A percentile compares a stretch with the other conserved stretches of the same genome.
phyloP scores from a whole-genome alignment of 1,284 basidiomycete genomes.

The Apiotrichum laibachii region DNA sequence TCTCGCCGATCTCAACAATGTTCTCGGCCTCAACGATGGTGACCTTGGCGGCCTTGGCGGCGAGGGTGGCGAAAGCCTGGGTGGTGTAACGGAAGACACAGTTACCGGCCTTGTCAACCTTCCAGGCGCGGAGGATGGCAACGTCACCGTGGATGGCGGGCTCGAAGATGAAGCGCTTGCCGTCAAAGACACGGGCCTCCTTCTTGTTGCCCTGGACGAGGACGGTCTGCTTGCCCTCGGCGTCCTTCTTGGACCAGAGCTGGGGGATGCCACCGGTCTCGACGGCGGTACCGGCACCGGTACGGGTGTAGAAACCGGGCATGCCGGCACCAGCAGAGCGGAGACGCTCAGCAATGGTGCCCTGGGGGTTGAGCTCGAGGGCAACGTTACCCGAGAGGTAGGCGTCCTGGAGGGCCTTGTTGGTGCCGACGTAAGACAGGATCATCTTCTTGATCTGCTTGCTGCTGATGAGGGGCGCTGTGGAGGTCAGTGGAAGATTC shows the following conservation, averaged over 20 bases:
- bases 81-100: conserved; percentile 83
- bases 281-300: conserved; percentile 80
- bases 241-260: conserved; percentile 33
- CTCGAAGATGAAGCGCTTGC: conserved; percentile 81
- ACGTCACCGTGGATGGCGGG: conserved; percentile 81
- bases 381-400: conserved; percentile 79
- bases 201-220: conserved; percentile 70
- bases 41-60: conserved; percentile 84
- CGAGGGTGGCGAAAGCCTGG: conserved; percentile 81
- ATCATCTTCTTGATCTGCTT: conserved; percentile 77
- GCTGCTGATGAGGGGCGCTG: conserved; percentile 72
- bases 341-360: conserved; percentile 85
- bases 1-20: conserved; percentile 80
- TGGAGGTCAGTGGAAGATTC: not conserved
- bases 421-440: conserved; percentile 75
- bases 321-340: conserved; percentile 91
- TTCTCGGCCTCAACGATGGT: conserved; percentile 94
- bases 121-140: conserved; percentile 90
- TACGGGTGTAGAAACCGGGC: conserved; percentile 93
- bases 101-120: conserved; percentile 86
- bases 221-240: conserved; percentile 52
- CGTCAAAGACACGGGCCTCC: conserved; percentile 75
- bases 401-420: conserved; percentile 56
- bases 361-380: conserved; percentile 86
- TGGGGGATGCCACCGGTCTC: conserved; percentile 67